Evolutionary conservation across 306 rosid species (phyloP).

Genomic region (Quercus engelmannii): DNA sequence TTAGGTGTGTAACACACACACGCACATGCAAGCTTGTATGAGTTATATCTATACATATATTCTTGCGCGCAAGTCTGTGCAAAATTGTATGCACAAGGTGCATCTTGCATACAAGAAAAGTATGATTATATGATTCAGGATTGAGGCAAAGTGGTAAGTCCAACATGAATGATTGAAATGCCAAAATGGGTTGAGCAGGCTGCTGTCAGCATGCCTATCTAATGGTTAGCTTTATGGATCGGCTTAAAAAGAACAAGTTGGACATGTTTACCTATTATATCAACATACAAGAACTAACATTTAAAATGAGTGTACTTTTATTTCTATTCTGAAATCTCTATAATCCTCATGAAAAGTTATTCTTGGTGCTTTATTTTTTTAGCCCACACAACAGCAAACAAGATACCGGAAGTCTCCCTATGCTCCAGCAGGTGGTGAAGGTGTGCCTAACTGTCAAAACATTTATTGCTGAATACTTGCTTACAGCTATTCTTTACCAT

Average conservation of each 20-base stretch:
- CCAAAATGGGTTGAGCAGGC: neutral
- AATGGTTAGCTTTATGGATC: neutral
- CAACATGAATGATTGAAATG: neutral
- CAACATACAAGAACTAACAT: neutral
- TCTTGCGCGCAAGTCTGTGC: neutral
- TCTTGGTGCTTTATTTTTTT: conserved; percentile 14
- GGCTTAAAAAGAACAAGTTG: neutral
- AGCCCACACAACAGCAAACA: conserved; percentile 98
- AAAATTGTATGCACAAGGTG: neutral
- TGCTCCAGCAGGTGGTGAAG: conserved; percentile 83
- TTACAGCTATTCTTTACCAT: neutral
- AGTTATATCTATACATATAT: too few species aligned
- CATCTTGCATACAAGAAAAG: neutral
- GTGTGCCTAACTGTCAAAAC: conserved; percentile 31
- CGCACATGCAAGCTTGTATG: too few species aligned
- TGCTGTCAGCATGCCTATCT: neutral
- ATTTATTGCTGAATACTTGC: neutral
- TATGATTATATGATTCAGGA: neutral
- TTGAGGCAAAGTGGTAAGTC: neutral
- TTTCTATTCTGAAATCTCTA: neutral
- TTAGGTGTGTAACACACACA: too few species aligned
- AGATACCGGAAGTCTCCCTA: conserved; percentile 89
- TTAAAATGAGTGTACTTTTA: neutral
- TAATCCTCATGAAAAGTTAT: conserved; percentile 6
- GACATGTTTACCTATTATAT: neutral